These are phyloP conservation scores for Argentina anserina DNA, from an alignment of 306 rosid genomes.

Conservation along the genomic window DNA sequence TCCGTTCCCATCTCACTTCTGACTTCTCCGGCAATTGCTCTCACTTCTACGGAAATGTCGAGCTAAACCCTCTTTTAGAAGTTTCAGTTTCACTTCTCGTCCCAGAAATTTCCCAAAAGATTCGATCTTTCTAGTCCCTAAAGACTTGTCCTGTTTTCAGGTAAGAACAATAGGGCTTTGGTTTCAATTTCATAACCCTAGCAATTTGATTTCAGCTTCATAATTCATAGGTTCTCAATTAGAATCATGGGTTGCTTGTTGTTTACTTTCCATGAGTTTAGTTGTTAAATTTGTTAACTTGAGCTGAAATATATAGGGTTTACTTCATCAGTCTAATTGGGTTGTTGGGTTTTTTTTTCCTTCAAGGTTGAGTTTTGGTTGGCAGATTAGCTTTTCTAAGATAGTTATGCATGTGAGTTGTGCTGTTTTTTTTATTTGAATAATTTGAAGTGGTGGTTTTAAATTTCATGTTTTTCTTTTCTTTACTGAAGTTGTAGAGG, in stretches of 20 bases:
- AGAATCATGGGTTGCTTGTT: neutral
- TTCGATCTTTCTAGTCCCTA: conserved; percentile 5
- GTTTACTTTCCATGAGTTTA: neutral
- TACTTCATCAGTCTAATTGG: neutral
- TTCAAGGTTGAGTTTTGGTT: neutral
- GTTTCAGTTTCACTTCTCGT: neutral
- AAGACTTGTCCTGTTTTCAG: conserved; percentile 7
- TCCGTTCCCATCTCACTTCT: conserved; percentile 7
- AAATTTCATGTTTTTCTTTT: neutral
- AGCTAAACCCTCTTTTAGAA: neutral
- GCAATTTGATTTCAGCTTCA: conserved; percentile 15
- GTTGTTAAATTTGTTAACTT: neutral
- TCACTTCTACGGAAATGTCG: neutral
- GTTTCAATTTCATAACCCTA: conserved; percentile 9
- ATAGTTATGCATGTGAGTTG: neutral
- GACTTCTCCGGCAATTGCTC: conserved; percentile 5
- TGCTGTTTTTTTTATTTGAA: conserved; percentile 10
- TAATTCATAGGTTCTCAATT: neutral
- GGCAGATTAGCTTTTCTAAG: neutral
- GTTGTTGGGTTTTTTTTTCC: neutral
- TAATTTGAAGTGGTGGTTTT: neutral
- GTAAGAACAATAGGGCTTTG: conserved; percentile 25
- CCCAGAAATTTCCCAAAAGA: neutral
- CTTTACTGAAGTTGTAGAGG: neutral
- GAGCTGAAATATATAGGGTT: neutral